These are phyloP conservation scores for Eucalyptus marginata DNA, from an alignment of 345 rosid genomes.

Conservation along the genomic window DNA sequence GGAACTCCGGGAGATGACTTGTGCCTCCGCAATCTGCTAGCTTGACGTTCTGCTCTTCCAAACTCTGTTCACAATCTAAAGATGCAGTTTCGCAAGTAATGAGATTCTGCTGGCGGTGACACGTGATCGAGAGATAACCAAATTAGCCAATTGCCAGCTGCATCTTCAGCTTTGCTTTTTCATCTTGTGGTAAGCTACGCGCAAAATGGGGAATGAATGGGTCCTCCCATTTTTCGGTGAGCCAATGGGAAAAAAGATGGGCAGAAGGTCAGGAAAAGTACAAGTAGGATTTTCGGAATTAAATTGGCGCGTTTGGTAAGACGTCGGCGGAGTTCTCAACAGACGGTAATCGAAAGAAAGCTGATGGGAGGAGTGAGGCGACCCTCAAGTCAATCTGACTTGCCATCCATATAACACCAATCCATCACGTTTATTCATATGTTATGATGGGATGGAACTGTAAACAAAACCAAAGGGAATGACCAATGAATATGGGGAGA, in stretches of 20 bases:
- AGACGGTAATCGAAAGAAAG: not conserved
- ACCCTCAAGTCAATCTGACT: not conserved
- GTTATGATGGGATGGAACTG: not conserved
- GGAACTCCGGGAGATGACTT: not conserved
- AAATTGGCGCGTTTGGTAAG: not conserved
- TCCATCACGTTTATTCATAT: not conserved
- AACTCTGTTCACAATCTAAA: not conserved
- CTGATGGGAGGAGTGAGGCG: not conserved
- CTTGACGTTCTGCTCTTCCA: not conserved
- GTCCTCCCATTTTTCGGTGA: not conserved
- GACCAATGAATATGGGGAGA: not conserved
- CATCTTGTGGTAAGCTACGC: not conserved
- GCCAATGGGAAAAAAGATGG: not conserved
- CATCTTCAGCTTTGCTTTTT: not conserved
- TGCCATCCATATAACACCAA: not conserved
- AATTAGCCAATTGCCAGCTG: not conserved
- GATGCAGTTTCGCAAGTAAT: not conserved
- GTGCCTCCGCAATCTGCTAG: not conserved
- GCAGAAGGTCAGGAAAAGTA: not conserved
- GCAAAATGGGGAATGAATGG: not conserved
- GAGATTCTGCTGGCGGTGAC: not conserved
- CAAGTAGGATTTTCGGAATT: not conserved
- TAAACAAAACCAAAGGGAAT: not conserved
- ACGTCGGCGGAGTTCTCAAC: not conserved
- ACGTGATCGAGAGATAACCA: not conserved